Conservation (phyloP, 345 rosid genomes). For the Gossypium arboreum region DNA sequence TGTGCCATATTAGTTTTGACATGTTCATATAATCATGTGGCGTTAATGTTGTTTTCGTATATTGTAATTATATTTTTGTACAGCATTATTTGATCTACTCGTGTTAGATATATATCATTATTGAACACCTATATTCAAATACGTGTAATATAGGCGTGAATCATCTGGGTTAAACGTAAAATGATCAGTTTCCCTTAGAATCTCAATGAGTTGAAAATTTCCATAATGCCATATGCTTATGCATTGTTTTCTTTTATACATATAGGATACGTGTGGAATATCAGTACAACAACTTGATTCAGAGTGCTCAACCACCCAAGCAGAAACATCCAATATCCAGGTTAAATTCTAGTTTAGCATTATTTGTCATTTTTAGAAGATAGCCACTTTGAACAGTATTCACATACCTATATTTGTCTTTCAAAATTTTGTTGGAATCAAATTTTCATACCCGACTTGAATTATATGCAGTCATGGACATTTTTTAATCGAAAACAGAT, state of each 20-base stretch:
- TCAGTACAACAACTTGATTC: constrained; percentile 10
- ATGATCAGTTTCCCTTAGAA: neutral
- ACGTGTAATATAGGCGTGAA: neutral
- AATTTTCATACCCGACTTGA: neutral
- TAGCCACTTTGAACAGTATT: neutral
- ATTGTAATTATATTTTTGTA: neutral
- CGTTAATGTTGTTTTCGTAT: neutral
- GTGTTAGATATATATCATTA: neutral
- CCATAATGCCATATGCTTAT: neutral
- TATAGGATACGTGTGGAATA: neutral
- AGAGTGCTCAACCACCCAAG: constrained; percentile 15
- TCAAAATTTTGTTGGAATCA: neutral
- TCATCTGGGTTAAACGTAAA: neutral
- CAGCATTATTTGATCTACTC: neutral
- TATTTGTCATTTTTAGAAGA: neutral
- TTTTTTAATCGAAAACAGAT: neutral
- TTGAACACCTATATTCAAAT: neutral
- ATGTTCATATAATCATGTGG: neutral
- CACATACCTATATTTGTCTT: too few species aligned
- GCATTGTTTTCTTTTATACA: neutral
- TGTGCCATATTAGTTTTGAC: neutral
- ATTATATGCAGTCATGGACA: neutral
- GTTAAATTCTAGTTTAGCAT: constrained; percentile 10
- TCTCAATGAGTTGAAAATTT: neutral
- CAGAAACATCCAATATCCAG: constrained; percentile 5